Base-by-base conservation (phyloP, 257 asterid species). In the Eustoma russellianum region DNA sequence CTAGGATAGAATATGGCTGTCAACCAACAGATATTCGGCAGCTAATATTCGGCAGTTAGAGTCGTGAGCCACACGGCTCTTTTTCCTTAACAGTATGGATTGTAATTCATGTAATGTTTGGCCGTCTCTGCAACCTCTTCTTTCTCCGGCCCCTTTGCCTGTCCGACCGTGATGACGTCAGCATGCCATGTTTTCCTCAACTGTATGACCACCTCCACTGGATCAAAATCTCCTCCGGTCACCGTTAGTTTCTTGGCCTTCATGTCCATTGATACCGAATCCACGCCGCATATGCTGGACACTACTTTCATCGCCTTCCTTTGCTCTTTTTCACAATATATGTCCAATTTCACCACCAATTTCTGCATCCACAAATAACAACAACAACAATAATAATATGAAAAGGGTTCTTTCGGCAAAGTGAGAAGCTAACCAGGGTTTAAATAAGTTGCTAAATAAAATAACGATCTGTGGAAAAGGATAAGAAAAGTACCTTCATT, bases 231-330 rank as follows among this genome's bases (percentile, higher is more conserved):
- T 19, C 46, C 56, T 19, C 75, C 75, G 15, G 46, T 10, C 10
- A 66, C 57, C 11, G 64, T 71, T 19, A 71, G 13, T 56, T 62
- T 71, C 65, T 54, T 58, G 8, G 54, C 70, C 45, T 71, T 62
- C 57, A 62, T n/a, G 38, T 62, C 57, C 60, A 71, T 17, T 5
- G 73, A 51, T 28, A 66, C 9, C 14, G 64, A 62, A 1, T 66
- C 70, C 6, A 66, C 45, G 18, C 67, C 67, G 47, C 79, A 17
- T 34, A 81, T 59, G 50, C 71, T 50, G 5, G 90, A 78, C 51
- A 82, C 95, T 40, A 83, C 69, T 75, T 79, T 79, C 85, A 85
- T 53, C 35, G 83, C 93, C 71, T 78, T 85, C 56, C 70, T 70
- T 56, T 79, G 77, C 49, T 69, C 83, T 73, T 72, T 82, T 15